Evolutionary conservation across 2,329 filamentous ascomycete genomes (phyloP).

Genomic region (Fusarium sp.): DNA sequence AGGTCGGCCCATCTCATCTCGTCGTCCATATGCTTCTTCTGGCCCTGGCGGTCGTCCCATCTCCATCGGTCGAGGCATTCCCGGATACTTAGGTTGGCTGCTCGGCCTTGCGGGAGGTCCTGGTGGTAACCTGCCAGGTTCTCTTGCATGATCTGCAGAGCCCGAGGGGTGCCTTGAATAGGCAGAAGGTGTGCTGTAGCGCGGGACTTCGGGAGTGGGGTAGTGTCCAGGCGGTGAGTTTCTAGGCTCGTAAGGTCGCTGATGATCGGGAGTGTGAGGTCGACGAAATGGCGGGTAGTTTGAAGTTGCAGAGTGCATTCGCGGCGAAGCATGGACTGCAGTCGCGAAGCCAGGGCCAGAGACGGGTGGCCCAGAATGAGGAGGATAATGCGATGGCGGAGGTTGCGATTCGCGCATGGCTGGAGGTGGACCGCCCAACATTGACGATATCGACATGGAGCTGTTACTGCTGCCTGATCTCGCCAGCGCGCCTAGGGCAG

Average conservation of each 20-base stretch:
- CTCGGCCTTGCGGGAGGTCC: slow-evolving; percentile 59
- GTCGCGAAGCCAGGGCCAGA: slow-evolving; percentile 58
- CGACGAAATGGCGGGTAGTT: slow-evolving; percentile 72
- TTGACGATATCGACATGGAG: slow-evolving; percentile 70
- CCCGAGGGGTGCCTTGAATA: slow-evolving; percentile 63
- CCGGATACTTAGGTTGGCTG: slow-evolving; percentile 61
- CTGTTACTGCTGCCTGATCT: slow-evolving; percentile 58
- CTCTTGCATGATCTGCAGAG: slow-evolving; percentile 55
- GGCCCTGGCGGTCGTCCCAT: slow-evolving; percentile 52
- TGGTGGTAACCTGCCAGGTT: slow-evolving; percentile 49
- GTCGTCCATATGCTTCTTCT: slow-evolving; percentile 58
- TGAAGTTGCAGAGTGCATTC: slow-evolving; percentile 62
- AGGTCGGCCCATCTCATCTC: slow-evolving; percentile 57
- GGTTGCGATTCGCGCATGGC: slow-evolving; percentile 54
- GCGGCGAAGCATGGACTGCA: slow-evolving; percentile 63
- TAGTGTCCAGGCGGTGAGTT: slow-evolving; percentile 61
- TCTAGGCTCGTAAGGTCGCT: slow-evolving; percentile 62
- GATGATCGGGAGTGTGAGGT: slow-evolving; percentile 78
- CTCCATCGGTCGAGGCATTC: slow-evolving; percentile 58
- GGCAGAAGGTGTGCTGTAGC: slow-evolving; percentile 67
- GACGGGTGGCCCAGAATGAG: slow-evolving; percentile 52
- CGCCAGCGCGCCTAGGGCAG: slow-evolving; percentile 60
- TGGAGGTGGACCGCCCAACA: slow-evolving; percentile 63
- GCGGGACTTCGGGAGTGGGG: slow-evolving; percentile 66
- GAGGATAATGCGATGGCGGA: slow-evolving; percentile 53